Conservation (phyloP, 345 rosid species). For the Eucalyptus urophylla region DNA sequence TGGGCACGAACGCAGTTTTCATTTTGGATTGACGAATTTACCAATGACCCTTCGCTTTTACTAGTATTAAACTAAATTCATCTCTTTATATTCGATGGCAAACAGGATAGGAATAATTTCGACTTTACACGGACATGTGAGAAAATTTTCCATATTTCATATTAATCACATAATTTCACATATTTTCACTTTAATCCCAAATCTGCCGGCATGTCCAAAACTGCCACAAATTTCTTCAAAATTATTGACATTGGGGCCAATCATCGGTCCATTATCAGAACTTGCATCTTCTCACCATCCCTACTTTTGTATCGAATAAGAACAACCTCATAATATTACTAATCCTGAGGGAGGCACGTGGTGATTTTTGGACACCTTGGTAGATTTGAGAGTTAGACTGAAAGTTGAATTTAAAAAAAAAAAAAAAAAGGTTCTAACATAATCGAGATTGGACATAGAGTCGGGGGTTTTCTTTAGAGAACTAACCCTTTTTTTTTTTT, state of each 20-base stretch:
- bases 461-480: background rate
- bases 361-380: background rate
- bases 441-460: background rate
- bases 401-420: no score
- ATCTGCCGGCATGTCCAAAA: background rate
- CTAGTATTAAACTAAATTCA: background rate
- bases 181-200: no score
- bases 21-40: background rate
- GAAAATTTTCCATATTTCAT: background rate
- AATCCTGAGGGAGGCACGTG: background rate
- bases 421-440: background rate
- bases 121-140: background rate
- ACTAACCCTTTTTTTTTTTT: background rate
- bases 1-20: background rate
- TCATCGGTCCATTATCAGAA: no score
- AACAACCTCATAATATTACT: background rate
- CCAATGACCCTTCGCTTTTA: background rate
- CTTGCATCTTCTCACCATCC: background rate
- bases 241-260: background rate
- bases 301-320: background rate
- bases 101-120: background rate
- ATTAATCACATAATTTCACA: background rate
- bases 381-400: background rate
- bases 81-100: background rate
- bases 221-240: background rate